Evolutionary conservation across 2,329 filamentous ascomycete species (phyloP).

Genomic region (Neonectria faginata): DNA sequence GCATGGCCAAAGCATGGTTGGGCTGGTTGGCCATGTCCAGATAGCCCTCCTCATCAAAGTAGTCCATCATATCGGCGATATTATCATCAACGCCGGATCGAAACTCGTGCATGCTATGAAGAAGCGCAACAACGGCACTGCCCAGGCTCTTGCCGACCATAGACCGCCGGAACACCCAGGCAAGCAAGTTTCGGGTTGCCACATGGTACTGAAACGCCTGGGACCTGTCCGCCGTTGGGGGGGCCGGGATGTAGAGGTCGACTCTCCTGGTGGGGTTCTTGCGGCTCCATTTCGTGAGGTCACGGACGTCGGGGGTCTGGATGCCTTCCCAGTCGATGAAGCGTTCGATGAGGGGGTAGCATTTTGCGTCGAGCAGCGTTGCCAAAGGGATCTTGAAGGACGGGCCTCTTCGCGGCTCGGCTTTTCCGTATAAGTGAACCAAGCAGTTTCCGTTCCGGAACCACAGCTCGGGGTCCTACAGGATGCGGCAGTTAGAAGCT

Average conservation of each 20-base stretch:
- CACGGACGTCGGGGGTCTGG: constrained; percentile 40
- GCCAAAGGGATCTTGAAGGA: constrained; percentile 75
- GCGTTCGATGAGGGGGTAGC: constrained; percentile 69
- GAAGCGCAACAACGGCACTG: constrained; percentile 70
- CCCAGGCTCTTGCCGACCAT: constrained; percentile 77
- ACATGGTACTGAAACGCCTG: constrained; percentile 73
- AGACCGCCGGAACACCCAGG: constrained; percentile 73
- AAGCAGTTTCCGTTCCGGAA: constrained; percentile 74
- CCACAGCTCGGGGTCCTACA: constrained; percentile 79
- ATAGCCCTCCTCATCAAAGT: constrained; percentile 78
- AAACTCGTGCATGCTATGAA: constrained; percentile 73
- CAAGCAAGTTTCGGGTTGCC: constrained; percentile 80
- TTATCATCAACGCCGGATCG: constrained; percentile 67
- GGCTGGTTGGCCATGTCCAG: constrained; percentile 73
- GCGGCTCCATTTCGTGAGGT: constrained; percentile 50
- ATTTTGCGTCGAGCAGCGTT: constrained; percentile 67
- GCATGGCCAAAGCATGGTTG: constrained; percentile 74
- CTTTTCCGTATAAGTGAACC: constrained; percentile 75
- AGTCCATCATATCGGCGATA: constrained; percentile 70
- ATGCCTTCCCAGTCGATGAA: constrained; percentile 55
- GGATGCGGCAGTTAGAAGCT: neutral
- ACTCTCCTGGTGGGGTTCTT: constrained; percentile 51
- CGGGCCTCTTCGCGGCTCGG: constrained; percentile 73
- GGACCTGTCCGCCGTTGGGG: constrained; percentile 62
- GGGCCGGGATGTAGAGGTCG: constrained; percentile 78